Evolutionary conservation across 148 eudicot genomes (phyloP), one percentile per base, ranked within the genome.

Genomic region (Cornus florida): DNA sequence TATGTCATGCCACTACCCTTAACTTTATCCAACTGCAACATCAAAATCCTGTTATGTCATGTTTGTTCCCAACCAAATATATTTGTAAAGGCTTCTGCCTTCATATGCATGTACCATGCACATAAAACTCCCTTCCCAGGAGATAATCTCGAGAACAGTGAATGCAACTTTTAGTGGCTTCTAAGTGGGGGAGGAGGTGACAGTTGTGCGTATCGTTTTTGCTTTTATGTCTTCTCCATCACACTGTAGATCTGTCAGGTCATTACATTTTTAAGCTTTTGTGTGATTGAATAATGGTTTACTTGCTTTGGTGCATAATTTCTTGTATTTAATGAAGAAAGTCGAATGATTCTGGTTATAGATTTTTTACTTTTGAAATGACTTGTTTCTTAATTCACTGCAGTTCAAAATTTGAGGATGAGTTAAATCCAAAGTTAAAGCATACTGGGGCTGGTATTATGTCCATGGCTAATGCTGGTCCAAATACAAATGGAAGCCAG

Each of bases 381-480:
- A 67, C 76, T 71, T 70, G 46, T 75, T 82, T 80, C 35, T 60
- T 69, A 73, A 53, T 65, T 72, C 59, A 28, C 77, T 90, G 86
- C 88, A 94, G 98, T 78, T 71, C 85, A 73, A 86, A 87, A 69
- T 94, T 94, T 77, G 98, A 94, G 76, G 98, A 94, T 81, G 98
- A 94, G 91, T 90, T 92, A 65, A 75, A 81, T 67, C 75, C 87
- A 53, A 83, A 88, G 80, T 83, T 95, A 84, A 95, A 92, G 89
- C 99, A 95, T 79, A 92, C 97, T 31, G 99, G 99, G 73, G 97
- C 99, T 83, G 97, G 99, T 56, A 92, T 95, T 77, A 69, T 95
- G 71, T 93, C 97, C 71, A 92, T 95, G 99, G 99, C 99, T 57
- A 95, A 95, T 89, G 99, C 97, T 82, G 98, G 98, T 78, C 97